Conservation (phyloP, 257 asterid species). For the Fraxinus cuspidata region DNA sequence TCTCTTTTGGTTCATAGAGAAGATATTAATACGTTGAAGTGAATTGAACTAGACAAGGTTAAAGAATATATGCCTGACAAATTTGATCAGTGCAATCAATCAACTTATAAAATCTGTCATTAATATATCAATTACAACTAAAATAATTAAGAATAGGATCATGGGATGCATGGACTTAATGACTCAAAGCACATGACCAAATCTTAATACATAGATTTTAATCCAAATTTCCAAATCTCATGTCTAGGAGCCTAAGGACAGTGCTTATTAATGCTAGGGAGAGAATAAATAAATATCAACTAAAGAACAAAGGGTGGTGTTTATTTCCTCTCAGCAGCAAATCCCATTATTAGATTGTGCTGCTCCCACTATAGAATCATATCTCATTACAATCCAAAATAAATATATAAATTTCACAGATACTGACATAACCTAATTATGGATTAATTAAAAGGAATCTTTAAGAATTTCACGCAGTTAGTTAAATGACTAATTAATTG, state of each 20-base stretch:
- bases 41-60: no score
- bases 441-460: conserved; percentile 21
- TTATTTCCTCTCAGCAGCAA: conserved; percentile 32
- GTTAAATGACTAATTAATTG: background rate
- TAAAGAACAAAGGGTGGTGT: background rate
- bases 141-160: background rate
- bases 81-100: no score
- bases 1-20: no score
- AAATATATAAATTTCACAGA: conserved; percentile 6
- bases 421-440: conserved; percentile 14
- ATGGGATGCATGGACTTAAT: background rate
- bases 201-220: conserved; percentile 5
- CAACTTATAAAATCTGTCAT: background rate
- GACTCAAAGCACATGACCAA: conserved; percentile 35
- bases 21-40: no score
- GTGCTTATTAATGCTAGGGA: background rate
- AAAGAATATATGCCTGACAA: no score
- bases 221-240: background rate
- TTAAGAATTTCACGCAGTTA: background rate
- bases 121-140: no score
- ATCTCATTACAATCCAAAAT: conserved; percentile 33
- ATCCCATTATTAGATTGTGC: conserved; percentile 41
- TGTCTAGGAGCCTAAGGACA: conserved; percentile 7
- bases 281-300: conserved; percentile 11
- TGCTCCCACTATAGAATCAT: conserved; percentile 40